Evolutionary conservation across 2,329 filamentous ascomycete species (phyloP), one percentile per base, ranked within the genome.

Genomic region (Penicillium vulpinum): DNA sequence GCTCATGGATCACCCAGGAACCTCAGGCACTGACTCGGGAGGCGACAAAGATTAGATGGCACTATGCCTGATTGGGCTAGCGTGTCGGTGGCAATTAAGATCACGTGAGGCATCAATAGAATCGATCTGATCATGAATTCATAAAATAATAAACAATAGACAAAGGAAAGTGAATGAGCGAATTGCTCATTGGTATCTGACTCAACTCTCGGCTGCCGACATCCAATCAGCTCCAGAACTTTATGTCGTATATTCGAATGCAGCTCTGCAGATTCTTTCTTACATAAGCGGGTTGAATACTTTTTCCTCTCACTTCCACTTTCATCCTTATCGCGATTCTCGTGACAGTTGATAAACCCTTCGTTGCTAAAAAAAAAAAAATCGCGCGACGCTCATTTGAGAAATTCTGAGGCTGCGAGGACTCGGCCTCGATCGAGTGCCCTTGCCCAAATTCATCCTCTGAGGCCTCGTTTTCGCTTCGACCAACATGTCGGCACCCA

Each of bases 401-500:
- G 16, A 22, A 39, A 35, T 21, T 15, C 16, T 15, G 15, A 56
- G 48, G 40, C 33, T 52, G 26, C 40, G 33, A 40, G 48, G 54
- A 56, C 54, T 52, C 48, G 48, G 40, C 54, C 35, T 39, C 26
- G 2, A 39, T 36, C 40, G 48, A 52, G 48, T 24, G 33, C 48
- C 39, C 40, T 48, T 35, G 16, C 40, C 31, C 22, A 33, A n/a
- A 24, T 22, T 50, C 29, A n/a, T 35, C 16, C 28, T 24, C 49
- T 46, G 10, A 31, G 10, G 22, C n/a, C 5, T 45, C 24, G 18
- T 41, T 56, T 18, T 28, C 40, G 15, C 46, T 46, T 51, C 35
- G 36, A 47, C 47, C 51, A 60, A 47, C 56, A 75, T 74, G 71
- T 71, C 72, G 49, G 63, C 67, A 10, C 62, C 71, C 13, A 73